Conservation (phyloP, 2,329 filamentous ascomycete species). For the Eutypa lata region DNA sequence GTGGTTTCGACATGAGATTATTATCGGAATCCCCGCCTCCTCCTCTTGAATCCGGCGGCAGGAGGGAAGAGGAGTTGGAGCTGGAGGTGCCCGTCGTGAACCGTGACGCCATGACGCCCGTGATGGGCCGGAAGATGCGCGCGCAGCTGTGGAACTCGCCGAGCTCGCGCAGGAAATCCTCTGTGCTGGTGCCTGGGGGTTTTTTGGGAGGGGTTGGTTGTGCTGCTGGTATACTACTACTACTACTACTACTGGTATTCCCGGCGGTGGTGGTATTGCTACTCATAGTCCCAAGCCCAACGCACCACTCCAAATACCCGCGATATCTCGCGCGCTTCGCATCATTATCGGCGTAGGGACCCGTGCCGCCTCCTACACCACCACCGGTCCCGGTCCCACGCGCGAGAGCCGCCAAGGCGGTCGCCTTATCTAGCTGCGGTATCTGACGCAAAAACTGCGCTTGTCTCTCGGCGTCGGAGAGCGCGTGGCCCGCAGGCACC, state of each 20-base stretch:
- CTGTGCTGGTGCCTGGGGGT: constrained; percentile 44
- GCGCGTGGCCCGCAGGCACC: constrained; percentile 56
- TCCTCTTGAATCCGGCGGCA: no score
- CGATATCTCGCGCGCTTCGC: constrained; percentile 78
- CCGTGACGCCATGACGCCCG: constrained; percentile 86
- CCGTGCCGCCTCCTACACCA: constrained; percentile 53
- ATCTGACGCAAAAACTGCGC: constrained; percentile 57
- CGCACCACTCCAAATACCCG: constrained; percentile 73
- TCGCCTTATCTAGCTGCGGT: constrained; percentile 63
- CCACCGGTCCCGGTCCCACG: constrained; percentile 55
- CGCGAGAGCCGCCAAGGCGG: constrained; percentile 65
- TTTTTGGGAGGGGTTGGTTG: constrained; percentile 21
- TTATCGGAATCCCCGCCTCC: constrained; percentile 14
- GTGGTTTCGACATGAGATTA: constrained; percentile 41
- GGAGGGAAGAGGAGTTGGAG: no score
- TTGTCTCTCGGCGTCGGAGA: constrained; percentile 61
- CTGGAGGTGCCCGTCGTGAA: constrained; percentile 65
- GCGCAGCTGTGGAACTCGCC: constrained; percentile 67
- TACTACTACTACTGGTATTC: neutral
- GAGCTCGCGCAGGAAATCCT: constrained; percentile 80
- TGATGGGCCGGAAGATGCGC: constrained; percentile 83
- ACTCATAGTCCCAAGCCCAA: constrained; percentile 50
- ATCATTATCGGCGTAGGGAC: constrained; percentile 82
- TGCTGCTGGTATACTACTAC: neutral
- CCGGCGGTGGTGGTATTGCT: neutral